Percentiles rank a stretch among this genome's conserved stretches.
Evolutionary conservation across 2,329 filamentous ascomycete species (phyloP).

Genomic region (Paecilomyces fulvus): DNA sequence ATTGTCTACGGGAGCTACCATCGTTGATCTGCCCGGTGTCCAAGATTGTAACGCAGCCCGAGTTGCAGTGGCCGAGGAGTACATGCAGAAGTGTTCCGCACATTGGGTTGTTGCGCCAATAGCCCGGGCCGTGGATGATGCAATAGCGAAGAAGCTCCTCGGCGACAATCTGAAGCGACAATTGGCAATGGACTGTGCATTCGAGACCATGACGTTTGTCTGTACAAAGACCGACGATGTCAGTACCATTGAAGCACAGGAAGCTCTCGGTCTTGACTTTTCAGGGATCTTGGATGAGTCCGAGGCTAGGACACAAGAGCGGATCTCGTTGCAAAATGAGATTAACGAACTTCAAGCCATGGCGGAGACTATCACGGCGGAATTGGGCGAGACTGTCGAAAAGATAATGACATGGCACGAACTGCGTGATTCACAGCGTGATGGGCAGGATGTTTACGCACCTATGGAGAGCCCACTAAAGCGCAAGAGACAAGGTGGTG

Average conservation of each 20-base stretch:
- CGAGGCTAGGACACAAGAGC: background rate
- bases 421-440: background rate
- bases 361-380: background rate
- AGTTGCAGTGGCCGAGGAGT: background rate
- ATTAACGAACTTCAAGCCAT: constrained; percentile 10
- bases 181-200: constrained; percentile 50
- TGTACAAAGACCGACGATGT: background rate
- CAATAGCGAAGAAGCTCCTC: constrained; percentile 43
- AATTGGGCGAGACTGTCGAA: background rate
- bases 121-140: background rate
- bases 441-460: background rate
- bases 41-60: background rate
- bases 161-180: constrained; percentile 51
- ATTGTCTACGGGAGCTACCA: constrained; percentile 45
- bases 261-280: background rate
- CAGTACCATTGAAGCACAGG: background rate
- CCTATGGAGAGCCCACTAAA: background rate
- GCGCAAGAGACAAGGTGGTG: background rate
- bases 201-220: constrained; percentile 23
- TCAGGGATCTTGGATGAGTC: background rate
- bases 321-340: constrained; percentile 30
- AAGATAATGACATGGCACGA: background rate
- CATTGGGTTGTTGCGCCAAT: background rate
- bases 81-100: background rate
- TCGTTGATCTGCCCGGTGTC: constrained; percentile 45